These are phyloP conservation scores for Gryganskiella cystojenkinii DNA, from an alignment of 192 early-diverging fungal genomes.

Conservation along the genomic window DNA sequence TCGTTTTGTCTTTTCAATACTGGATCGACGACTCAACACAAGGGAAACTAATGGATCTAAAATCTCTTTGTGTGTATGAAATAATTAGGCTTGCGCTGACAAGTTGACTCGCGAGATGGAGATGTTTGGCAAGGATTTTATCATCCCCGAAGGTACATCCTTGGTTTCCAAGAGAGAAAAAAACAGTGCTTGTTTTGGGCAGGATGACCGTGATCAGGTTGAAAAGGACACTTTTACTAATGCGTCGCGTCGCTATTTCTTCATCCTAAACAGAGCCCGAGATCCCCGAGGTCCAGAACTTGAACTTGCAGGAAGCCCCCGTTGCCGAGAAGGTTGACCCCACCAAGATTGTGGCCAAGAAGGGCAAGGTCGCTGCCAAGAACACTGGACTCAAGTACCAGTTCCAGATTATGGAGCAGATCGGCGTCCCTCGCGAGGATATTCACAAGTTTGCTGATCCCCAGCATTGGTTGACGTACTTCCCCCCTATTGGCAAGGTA, in stretches of 20 bases:
- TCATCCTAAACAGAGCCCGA: slow-evolving; percentile 27
- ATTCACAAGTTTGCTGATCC: slow-evolving; percentile 95
- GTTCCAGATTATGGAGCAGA: slow-evolving; percentile 95
- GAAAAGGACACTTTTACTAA: too few relatives aligned
- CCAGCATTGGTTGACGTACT: slow-evolving; percentile 92
- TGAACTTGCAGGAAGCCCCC: slow-evolving; percentile 46
- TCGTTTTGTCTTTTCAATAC: neutral
- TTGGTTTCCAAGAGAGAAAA: neutral
- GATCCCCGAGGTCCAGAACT: slow-evolving; percentile 51
- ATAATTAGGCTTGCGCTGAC: slow-evolving; percentile 82
- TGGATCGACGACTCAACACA: too few relatives aligned
- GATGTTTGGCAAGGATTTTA: slow-evolving; percentile 77
- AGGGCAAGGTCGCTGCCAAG: slow-evolving; percentile 93
- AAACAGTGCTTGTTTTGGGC: too few relatives aligned
- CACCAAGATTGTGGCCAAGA: slow-evolving; percentile 74
- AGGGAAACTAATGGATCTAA: slow-evolving; percentile 3
- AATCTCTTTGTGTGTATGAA: neutral
- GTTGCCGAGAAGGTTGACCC: slow-evolving; percentile 59
- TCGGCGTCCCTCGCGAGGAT: slow-evolving; percentile 87
- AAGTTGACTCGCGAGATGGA: slow-evolving; percentile 86
- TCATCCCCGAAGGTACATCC: slow-evolving; percentile 33
- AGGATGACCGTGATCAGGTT: too few relatives aligned
- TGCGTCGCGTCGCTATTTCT: too few relatives aligned
- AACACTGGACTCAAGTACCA: slow-evolving; percentile 86
- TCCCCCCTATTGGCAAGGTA: slow-evolving; percentile 87